Base-by-base conservation (phyloP, 2,329 filamentous ascomycete species). In the Nakataea oryzae region DNA sequence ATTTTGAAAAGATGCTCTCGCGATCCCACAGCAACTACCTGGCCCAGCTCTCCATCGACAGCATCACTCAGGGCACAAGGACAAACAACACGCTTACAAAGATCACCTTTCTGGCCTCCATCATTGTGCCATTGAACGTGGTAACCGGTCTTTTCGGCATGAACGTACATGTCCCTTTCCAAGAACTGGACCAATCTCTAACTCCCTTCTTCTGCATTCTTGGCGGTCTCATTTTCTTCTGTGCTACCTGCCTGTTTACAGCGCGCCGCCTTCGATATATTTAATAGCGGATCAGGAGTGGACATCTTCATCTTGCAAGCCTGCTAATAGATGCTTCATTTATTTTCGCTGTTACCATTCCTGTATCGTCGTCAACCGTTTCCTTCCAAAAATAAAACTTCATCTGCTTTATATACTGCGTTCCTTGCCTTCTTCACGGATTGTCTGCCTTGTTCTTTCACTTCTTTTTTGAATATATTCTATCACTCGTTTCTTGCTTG, bases 1-100 rank as follows among this genome's bases (percentile, higher is more conserved):
- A 99, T 73, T 97, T 96, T 68, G 95, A 99, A 74, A 97, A 97
- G 81, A 97, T 99, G 83, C 83, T 99, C 59, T 93, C 89, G 30
- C 89, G 95, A 27, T 90, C 90, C 2, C 95, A 99, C 78, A 91
- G 89, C 79, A 99, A 97, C 74, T 97, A 99, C 72, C 83, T 99
- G 50, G 93, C 95, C 1, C 95, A 97, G 72, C 85, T 97, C 65
- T 93, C 89, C 54, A 93, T 97, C 69, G 91, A 96, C 74, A 93
- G 90, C 74, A 90, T 96, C 69, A 86, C 88, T 1, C 87, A 96
- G 73, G 93, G 93, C 29, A 96, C 93, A 64, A 83, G 87, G 67
- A 92, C 91, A 62, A 97, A 97, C 77, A 85, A 89, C 66, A 89
- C 93, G 8, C 84, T 99, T 14, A 93, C 91, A 77, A 96, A 97